Percentiles rank a stretch among this genome's conserved stretches.
These are phyloP conservation scores for Zostera marina DNA, from an alignment of 116 monocot species.

Conservation along the genomic window DNA sequence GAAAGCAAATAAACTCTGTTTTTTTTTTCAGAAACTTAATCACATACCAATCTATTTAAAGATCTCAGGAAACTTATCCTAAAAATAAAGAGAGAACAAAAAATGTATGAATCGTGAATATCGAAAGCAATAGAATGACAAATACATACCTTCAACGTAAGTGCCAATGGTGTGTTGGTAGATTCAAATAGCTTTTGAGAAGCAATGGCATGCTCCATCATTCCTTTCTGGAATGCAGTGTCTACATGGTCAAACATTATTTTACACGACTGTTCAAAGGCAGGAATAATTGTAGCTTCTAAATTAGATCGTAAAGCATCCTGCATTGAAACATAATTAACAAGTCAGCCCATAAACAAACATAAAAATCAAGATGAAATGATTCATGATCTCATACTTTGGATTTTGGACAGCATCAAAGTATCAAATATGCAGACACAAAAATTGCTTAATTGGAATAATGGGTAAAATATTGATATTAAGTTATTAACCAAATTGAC, in stretches of 20 bases:
- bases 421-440: too few species aligned
- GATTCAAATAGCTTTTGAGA: slow-evolving; percentile 68
- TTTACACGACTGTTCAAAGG: slow-evolving; percentile 84
- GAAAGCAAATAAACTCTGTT: too few species aligned
- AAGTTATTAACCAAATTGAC: too few species aligned
- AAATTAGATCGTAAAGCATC: slow-evolving; percentile 53
- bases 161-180: slow-evolving; percentile 47
- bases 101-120: background rate
- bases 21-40: too few species aligned
- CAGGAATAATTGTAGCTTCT: slow-evolving; percentile 71
- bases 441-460: too few species aligned
- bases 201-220: slow-evolving; percentile 69
- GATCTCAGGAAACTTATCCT: background rate
- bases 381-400: background rate
- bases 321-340: slow-evolving; percentile 21
- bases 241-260: slow-evolving; percentile 94
- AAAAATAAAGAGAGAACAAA: background rate
- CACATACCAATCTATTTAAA: background rate
- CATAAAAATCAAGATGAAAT: background rate
- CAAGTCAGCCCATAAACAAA: too few species aligned
- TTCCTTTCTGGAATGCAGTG: slow-evolving; percentile 71
- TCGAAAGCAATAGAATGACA: slow-evolving; percentile 1
- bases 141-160: slow-evolving; percentile 63
- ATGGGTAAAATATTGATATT: too few species aligned
- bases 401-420: too few species aligned